Evolutionary conservation across 257 asterid genomes (phyloP).

Genomic region (Nicotiana attenuata): DNA sequence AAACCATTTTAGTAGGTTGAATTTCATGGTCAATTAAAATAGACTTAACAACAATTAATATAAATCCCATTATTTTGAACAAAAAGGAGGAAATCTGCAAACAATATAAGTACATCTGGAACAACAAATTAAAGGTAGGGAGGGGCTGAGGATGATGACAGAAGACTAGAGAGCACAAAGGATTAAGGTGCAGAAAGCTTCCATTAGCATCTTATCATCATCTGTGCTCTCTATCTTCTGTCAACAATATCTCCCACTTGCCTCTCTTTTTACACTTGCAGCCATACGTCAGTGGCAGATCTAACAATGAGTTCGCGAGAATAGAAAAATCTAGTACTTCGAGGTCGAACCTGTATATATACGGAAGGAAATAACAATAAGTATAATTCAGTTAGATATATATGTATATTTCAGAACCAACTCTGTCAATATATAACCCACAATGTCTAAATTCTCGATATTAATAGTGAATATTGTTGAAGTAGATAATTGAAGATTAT

Average conservation of each 20-base stretch:
- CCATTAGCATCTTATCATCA: slow-evolving; percentile 24
- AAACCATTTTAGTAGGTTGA: not conserved
- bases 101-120: not conserved
- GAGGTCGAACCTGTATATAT: not conserved
- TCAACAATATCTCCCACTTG: slow-evolving; percentile 34
- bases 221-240: slow-evolving; percentile 49
- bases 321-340: not conserved
- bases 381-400: too few relatives aligned
- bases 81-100: not conserved
- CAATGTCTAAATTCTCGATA: not conserved
- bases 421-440: too few relatives aligned
- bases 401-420: too few relatives aligned
- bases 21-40: not conserved
- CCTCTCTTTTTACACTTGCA: slow-evolving; percentile 4
- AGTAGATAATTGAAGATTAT: not conserved
- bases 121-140: not conserved
- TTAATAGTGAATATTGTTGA: too few relatives aligned
- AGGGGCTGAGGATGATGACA: slow-evolving; percentile 51
- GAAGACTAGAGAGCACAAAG: slow-evolving; percentile 81
- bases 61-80: not conserved
- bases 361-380: too few relatives aligned
- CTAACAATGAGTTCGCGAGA: not conserved
- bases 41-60: not conserved
- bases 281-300: not conserved
- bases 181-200: slow-evolving; percentile 40